Base-by-base conservation (phyloP, 2,329 filamentous ascomycete species). In the Amylocarpus encephaloides region DNA sequence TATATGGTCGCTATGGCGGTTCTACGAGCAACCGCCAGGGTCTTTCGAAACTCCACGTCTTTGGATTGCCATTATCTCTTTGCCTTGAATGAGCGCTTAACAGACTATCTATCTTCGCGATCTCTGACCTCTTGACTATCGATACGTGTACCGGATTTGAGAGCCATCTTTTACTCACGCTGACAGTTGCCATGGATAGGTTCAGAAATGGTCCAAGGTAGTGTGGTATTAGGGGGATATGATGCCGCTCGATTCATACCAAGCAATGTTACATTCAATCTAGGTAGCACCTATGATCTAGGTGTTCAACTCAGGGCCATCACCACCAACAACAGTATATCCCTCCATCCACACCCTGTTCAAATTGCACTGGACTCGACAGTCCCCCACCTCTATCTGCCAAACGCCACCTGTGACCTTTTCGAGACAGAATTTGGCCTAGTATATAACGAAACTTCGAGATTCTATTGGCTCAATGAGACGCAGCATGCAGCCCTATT, bases 161-260 rank as follows among this genome's bases (percentile, higher is more conserved):
- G 7, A 26, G 22, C 4, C 7, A 26, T 26, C n/a, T 26, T 26
- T 4, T 26, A 26, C 22, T 46, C 11, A 38, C 19, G 11, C 29
- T 18, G 30, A 40, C n/a, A 13, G 5, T 30, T 16, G 26, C 7
- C 18, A n/a, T 34, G 2, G n/a, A 66, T 36, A 54, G 54, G 51
- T 26, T 60, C 62, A 1, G 59, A 52, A 6, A 62, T 62, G 10
- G 65, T 40, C 53, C 67, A 66, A 41, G 68, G 67, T 5, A 68
- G 69, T 32, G 51, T 71, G 11, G 66, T 68, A 11, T 63, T 71
- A 30, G 68, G 66, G 6, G 69, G 69, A 6, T 71, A 71, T 49
- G 68, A 71, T 47, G 61, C 62, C 0, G 69, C 68, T 0, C 64
- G 66, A 26, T 71, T 70, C 55, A 55, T 46, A 1, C 61, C 65